These are phyloP conservation scores for Paragyromitra xinjiangensis DNA, from an alignment of 495 filamentous ascomycete species.

Conservation along the genomic window DNA sequence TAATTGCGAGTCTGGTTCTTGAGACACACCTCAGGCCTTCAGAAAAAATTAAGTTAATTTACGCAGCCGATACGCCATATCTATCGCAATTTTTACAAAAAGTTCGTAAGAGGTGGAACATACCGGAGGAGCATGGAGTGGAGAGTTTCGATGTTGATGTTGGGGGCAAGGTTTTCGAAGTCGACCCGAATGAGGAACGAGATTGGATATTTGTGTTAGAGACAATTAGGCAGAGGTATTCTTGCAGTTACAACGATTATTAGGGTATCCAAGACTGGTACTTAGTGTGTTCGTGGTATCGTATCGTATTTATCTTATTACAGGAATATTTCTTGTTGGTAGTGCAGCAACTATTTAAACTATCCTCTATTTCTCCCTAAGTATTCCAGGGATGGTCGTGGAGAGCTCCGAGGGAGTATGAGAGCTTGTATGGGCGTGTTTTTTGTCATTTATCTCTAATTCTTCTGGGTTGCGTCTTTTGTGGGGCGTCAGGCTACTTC, in stretches of 20 bases:
- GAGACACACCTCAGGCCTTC: not conserved
- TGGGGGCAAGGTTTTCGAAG: not conserved
- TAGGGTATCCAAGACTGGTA: not conserved
- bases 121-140: not conserved
- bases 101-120: not conserved
- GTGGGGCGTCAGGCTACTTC: too few species aligned
- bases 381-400: not conserved
- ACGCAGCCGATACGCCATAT: not conserved
- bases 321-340: too few species aligned
- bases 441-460: too few species aligned
- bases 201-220: slow-evolving; percentile 14
- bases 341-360: too few species aligned
- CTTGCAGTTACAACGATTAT: not conserved
- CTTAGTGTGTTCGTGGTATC: not conserved
- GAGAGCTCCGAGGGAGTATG: too few species aligned
- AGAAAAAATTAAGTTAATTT: not conserved
- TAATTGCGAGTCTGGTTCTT: not conserved
- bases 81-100: not conserved
- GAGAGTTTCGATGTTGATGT: not conserved
- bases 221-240: not conserved
- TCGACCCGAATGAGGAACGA: not conserved
- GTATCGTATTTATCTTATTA: too few species aligned
- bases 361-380: not conserved
- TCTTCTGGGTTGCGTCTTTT: too few species aligned
- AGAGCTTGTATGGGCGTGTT: too few species aligned